Evolutionary conservation across 177 flowering plant species (phyloP), one percentile per base, ranked within the genome.

Genomic region (Tripterygium wilfordii): DNA sequence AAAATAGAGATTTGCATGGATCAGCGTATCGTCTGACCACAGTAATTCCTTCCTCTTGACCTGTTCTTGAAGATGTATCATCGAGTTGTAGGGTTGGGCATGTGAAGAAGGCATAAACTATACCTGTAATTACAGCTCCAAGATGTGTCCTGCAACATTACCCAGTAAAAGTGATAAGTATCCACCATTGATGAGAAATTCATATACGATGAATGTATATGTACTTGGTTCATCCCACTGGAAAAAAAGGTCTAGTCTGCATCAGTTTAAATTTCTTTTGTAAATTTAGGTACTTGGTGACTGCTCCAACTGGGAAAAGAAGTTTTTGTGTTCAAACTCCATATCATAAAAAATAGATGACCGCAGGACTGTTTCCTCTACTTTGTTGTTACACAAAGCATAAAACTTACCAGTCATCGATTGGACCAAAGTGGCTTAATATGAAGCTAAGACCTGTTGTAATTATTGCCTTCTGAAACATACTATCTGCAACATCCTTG

Each of bases 351-450:
- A n/a, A n/a, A n/a, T n/a, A n/a, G n/a, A n/a, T n/a, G n/a, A n/a
- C n/a, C n/a, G n/a, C n/a, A n/a, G n/a, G n/a, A n/a, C n/a, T 16
- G 4, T 9, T 2, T 36, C 2, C 4, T 20, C 18, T 15, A 20
- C 39, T 16, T 18, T 18, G 25, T n/a, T n/a, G n/a, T n/a, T n/a
- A n/a, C n/a, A n/a, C n/a, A n/a, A 30, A 16, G 31, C 20, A 20
- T 18, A 8, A 8, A 36, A 1, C 39, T 67, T 37, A 85, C 95
- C 95, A 85, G 53, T 78, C 80, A 60, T 82, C 87, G 36, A 82
- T 69, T 6, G 72, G 83, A 24, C 80, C 80, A 23, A 78, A 72
- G 35, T 54, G 60, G 69, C 78, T 77, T 23, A 82, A 27, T 1
- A 72, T 38, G 43, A 51, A 73, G 68, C 77, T 54, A 15, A 78